Percentiles rank a stretch among this genome's conserved stretches.
Conservation (phyloP, 441 rosid species). For the Biscutella laevigata region DNA sequence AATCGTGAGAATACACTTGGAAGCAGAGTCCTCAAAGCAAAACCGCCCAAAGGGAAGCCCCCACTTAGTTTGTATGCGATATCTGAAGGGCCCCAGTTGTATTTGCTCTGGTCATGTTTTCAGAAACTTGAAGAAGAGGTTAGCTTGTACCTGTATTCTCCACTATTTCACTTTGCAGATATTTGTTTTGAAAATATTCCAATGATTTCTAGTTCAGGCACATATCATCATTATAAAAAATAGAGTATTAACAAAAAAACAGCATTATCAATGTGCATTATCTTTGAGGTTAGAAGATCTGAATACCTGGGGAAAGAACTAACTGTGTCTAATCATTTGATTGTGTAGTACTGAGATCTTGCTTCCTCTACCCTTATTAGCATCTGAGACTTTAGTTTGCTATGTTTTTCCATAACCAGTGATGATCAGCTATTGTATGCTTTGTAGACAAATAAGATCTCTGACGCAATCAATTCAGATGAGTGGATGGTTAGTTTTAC, state of each 20-base stretch:
- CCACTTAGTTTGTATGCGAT: constrained; percentile 62
- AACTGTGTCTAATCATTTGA: neutral
- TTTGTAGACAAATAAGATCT: constrained; percentile 50
- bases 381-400: neutral
- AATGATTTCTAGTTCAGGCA: neutral
- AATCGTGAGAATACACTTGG: constrained; percentile 35
- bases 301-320: neutral
- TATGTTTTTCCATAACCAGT: constrained; percentile 6
- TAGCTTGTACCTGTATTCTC: constrained; percentile 32
- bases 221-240: neutral
- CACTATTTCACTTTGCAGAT: constrained; percentile 4
- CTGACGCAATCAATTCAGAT: constrained; percentile 29
- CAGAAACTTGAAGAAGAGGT: constrained; percentile 74
- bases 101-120: constrained; percentile 68
- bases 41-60: constrained; percentile 34
- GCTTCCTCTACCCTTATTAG: neutral
- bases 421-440: constrained; percentile 10
- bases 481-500: constrained; percentile 48
- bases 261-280: neutral
- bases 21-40: constrained; percentile 37
- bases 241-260: neutral
- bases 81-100: constrained; percentile 57
- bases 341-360: neutral
- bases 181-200: constrained; percentile 3
- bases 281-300: neutral